Percentiles rank a stretch among this genome's conserved stretches.
phyloP scores from a whole-genome alignment of 495 filamentous ascomycete genomes.

The Penicillium riverlandense region DNA sequence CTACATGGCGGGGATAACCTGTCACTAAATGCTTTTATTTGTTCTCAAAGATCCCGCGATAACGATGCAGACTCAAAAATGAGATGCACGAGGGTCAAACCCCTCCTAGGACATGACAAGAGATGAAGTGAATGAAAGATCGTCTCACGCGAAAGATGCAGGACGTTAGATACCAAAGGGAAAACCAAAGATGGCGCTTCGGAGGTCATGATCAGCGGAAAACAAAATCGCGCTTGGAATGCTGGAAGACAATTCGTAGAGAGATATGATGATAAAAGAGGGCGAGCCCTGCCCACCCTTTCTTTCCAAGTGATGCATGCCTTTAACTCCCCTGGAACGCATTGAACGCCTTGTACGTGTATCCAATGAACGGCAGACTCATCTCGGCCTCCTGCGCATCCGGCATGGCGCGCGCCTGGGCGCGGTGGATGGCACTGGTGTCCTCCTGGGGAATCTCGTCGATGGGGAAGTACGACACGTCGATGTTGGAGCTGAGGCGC shows the following conservation, averaged over 20 bases:
- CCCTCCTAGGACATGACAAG: background rate
- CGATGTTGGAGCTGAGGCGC: conserved; percentile 79
- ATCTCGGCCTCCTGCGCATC: conserved; percentile 72
- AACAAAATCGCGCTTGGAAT: conserved; percentile 33
- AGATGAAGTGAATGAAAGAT: conserved; percentile 5
- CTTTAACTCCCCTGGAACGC: conserved; percentile 48
- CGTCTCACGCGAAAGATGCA: conserved; percentile 21
- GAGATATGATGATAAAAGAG: conserved; percentile 9
- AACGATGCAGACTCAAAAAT: no score
- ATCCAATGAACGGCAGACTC: conserved; percentile 93
- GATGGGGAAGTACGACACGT: conserved; percentile 98
- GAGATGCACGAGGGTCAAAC: no score
- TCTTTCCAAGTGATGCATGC: no score
- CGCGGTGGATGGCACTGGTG: conserved; percentile 60
- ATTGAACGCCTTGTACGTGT: conserved; percentile 98
- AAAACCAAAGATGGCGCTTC: conserved; percentile 26
- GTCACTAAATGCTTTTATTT: no score
- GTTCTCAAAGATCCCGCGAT: no score
- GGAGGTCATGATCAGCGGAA: conserved; percentile 27
- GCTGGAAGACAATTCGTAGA: conserved; percentile 27
- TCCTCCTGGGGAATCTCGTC: conserved; percentile 96
- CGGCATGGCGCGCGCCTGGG: conserved; percentile 55
- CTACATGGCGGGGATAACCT: no score
- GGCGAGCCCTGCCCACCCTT: no score
- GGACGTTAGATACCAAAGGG: conserved; percentile 16